Conservation (phyloP, 805 yeast genomes). For the Pichia sporocuriosa region DNA sequence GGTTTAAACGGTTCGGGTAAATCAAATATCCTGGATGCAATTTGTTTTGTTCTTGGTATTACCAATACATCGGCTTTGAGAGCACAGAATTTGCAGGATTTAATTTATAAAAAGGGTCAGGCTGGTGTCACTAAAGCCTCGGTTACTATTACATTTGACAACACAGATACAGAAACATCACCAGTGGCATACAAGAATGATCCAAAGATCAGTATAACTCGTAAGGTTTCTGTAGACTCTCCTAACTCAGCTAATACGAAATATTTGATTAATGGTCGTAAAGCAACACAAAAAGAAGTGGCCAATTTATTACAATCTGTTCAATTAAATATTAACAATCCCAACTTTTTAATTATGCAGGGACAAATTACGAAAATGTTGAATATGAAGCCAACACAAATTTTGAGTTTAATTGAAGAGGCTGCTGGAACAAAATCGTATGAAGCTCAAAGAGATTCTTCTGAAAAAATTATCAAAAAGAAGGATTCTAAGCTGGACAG, state of each 20-base stretch:
- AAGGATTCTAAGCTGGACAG: slow-evolving; percentile 81
- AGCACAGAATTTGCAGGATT: slow-evolving; percentile 87
- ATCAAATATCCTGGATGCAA: slow-evolving; percentile 92
- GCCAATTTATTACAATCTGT: slow-evolving; percentile 87
- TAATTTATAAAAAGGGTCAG: slow-evolving; percentile 94
- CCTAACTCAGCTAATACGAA: slow-evolving; percentile 41
- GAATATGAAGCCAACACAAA: slow-evolving; percentile 92
- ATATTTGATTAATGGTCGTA: slow-evolving; percentile 89
- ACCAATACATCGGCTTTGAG: slow-evolving; percentile 92
- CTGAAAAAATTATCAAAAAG: slow-evolving; percentile 84
- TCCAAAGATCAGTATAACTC: slow-evolving; percentile 77
- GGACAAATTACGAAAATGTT: slow-evolving; percentile 96
- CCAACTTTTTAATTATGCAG: slow-evolving; percentile 96
- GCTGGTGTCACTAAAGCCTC: slow-evolving; percentile 97
- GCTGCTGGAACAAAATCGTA: slow-evolving; percentile 97
- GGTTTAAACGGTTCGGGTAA: slow-evolving; percentile 98
- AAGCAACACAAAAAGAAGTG: slow-evolving; percentile 92
- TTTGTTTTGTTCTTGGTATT: slow-evolving; percentile 96
- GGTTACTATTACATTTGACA: slow-evolving; percentile 93
- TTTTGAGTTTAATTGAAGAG: slow-evolving; percentile 86
- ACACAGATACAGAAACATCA: slow-evolving; percentile 61
- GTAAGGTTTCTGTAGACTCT: slow-evolving; percentile 84
- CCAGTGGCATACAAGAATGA: slow-evolving; percentile 85
- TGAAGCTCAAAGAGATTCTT: slow-evolving; percentile 88
- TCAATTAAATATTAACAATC: slow-evolving; percentile 92